These are phyloP conservation scores for Malassezia equina DNA, from an alignment of 1,284 basidiomycete species.

Conservation along the genomic window DNA sequence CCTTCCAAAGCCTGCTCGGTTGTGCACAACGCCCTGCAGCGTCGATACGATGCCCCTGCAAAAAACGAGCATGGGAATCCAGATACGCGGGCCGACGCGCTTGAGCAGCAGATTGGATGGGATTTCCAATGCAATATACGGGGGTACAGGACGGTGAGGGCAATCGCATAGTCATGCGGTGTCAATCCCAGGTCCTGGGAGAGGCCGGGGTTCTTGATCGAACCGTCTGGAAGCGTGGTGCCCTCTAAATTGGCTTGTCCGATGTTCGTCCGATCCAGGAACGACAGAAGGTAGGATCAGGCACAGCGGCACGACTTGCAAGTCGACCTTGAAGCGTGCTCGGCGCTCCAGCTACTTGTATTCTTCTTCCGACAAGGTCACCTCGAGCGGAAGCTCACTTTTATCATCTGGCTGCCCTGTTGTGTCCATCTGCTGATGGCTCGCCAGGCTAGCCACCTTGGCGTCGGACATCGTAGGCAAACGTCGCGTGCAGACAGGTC, in stretches of 20 bases:
- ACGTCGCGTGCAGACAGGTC: neutral
- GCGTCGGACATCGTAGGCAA: neutral
- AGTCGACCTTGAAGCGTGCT: slow-evolving; percentile 29
- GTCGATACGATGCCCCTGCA: slow-evolving; percentile 27
- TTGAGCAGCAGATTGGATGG: slow-evolving; percentile 37
- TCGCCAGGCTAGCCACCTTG: neutral
- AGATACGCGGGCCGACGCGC: slow-evolving; percentile 26
- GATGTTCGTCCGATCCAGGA: slow-evolving; percentile 34
- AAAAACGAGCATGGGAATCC: slow-evolving; percentile 32
- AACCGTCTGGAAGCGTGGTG: slow-evolving; percentile 14
- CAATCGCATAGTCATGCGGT: slow-evolving; percentile 5
- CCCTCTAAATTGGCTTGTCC: slow-evolving; percentile 31
- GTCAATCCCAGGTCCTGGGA: neutral
- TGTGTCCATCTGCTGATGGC: neutral
- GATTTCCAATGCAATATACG: slow-evolving; percentile 44
- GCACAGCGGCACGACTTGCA: slow-evolving; percentile 32
- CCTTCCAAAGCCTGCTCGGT: slow-evolving; percentile 38
- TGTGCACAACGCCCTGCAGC: slow-evolving; percentile 31
- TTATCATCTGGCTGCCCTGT: neutral
- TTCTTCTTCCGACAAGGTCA: neutral
- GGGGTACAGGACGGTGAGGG: slow-evolving; percentile 35
- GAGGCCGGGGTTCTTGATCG: slow-evolving; percentile 18
- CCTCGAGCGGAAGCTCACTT: neutral
- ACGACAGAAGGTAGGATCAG: slow-evolving; percentile 26
- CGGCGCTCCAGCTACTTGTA: slow-evolving; percentile 22